Evolutionary conservation across 768 basidiomycete species (phyloP).

Genomic region (Suillus discolor): DNA sequence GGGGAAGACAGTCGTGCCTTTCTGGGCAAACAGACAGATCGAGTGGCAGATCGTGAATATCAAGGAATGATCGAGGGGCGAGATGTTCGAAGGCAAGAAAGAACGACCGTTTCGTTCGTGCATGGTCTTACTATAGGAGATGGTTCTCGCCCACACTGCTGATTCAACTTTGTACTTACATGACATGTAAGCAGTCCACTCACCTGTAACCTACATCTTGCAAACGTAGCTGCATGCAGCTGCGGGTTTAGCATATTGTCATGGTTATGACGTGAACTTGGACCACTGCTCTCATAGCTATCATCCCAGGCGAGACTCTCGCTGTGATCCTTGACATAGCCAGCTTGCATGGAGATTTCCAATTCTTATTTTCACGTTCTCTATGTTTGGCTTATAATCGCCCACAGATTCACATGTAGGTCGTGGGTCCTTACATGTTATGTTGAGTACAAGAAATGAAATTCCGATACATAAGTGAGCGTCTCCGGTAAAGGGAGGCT

Average conservation of each 20-base stretch:
- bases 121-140: neutral
- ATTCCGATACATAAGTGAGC: neutral
- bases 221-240: neutral
- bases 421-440: neutral
- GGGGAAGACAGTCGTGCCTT: conserved; percentile 69
- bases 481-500: neutral
- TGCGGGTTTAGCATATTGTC: neutral
- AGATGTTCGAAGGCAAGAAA: neutral
- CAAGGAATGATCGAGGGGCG: neutral
- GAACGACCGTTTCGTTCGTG: neutral
- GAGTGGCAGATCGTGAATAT: conserved; percentile 61
- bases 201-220: neutral
- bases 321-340: neutral
- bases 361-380: neutral
- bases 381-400: neutral
- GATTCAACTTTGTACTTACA: neutral
- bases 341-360: neutral
- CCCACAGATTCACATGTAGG: neutral
- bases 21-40: conserved; percentile 84
- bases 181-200: neutral
- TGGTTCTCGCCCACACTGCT: neutral
- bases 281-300: neutral
- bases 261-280: neutral
- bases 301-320: neutral
- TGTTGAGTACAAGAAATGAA: neutral